phyloP scores from a whole-genome alignment of 2,329 filamentous ascomycete genomes.

The Akanthomyces uredinophilus region DNA sequence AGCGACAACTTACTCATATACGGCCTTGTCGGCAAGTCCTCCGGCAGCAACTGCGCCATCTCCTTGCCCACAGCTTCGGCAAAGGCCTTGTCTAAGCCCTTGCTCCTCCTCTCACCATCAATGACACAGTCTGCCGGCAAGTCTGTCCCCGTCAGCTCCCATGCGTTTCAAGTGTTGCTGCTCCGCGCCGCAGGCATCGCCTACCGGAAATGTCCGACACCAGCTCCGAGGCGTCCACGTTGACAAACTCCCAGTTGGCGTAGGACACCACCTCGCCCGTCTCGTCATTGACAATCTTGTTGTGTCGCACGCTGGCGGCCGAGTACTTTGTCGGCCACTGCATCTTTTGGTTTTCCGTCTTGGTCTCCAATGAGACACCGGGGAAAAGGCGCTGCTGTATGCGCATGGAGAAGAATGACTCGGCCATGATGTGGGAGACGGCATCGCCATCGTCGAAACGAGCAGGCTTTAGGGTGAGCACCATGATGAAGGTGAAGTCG shows the following conservation, averaged over 20 bases:
- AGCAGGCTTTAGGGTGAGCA: background rate
- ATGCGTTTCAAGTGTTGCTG: background rate
- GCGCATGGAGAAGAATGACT: background rate
- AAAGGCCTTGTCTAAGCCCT: background rate
- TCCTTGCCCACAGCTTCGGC: background rate
- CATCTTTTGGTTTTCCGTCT: background rate
- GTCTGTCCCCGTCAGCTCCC: background rate
- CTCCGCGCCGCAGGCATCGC: background rate
- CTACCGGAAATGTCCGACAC: background rate
- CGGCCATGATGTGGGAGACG: background rate
- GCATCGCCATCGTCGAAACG: background rate
- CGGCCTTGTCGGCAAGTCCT: background rate
- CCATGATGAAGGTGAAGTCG: background rate
- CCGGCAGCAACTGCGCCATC: background rate
- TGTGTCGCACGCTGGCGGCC: background rate
- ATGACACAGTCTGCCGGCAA: background rate
- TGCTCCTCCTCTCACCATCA: background rate
- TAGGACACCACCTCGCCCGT: background rate
- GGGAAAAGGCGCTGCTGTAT: background rate
- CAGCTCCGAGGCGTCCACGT: background rate
- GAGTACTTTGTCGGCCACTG: background rate
- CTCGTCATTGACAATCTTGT: background rate
- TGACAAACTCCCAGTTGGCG: background rate
- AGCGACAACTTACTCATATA: background rate
- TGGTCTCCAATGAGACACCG: background rate